Conservation (phyloP, 331 rosid genomes). For the Rhamnella rubrinervis region DNA sequence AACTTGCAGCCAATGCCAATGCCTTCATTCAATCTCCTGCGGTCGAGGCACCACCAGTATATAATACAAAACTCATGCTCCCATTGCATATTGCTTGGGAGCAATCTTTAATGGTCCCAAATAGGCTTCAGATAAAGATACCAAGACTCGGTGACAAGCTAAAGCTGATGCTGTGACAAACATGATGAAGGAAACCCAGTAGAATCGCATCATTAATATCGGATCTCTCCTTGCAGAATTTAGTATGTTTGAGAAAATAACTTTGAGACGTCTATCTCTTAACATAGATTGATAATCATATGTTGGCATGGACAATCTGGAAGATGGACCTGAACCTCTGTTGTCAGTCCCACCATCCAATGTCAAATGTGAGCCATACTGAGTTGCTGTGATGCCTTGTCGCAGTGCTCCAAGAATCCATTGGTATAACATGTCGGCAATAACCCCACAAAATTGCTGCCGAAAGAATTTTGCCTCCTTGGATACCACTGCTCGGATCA, state of each 20-base stretch:
- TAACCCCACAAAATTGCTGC: slow-evolving; percentile 54
- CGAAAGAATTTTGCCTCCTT: slow-evolving; percentile 70
- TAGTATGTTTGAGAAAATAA: slow-evolving; percentile 57
- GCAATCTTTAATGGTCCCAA: slow-evolving; percentile 48
- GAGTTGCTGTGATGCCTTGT: slow-evolving; percentile 37
- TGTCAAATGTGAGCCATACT: slow-evolving; percentile 31
- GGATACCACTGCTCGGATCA: slow-evolving; percentile 72
- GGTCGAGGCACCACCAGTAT: background rate
- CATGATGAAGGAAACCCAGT: slow-evolving; percentile 61
- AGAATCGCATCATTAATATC: slow-evolving; percentile 57
- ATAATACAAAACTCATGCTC: slow-evolving; percentile 14
- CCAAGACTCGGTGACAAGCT: slow-evolving; percentile 64
- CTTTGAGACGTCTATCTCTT: slow-evolving; percentile 68
- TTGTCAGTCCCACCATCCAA: slow-evolving; percentile 45
- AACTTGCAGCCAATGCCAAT: background rate
- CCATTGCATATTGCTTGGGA: slow-evolving; percentile 51
- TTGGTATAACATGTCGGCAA: slow-evolving; percentile 63
- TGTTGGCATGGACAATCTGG: slow-evolving; percentile 44
- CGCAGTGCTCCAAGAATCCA: slow-evolving; percentile 53
- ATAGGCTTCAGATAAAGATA: slow-evolving; percentile 65
- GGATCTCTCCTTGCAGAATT: slow-evolving; percentile 65
- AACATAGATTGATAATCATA: slow-evolving; percentile 48
- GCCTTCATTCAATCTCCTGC: background rate
- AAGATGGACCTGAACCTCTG: slow-evolving; percentile 42
- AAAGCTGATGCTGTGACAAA: slow-evolving; percentile 54